Base-by-base conservation (phyloP, 352 stramenopile genomes). In the Thalassiosira hispida region DNA sequence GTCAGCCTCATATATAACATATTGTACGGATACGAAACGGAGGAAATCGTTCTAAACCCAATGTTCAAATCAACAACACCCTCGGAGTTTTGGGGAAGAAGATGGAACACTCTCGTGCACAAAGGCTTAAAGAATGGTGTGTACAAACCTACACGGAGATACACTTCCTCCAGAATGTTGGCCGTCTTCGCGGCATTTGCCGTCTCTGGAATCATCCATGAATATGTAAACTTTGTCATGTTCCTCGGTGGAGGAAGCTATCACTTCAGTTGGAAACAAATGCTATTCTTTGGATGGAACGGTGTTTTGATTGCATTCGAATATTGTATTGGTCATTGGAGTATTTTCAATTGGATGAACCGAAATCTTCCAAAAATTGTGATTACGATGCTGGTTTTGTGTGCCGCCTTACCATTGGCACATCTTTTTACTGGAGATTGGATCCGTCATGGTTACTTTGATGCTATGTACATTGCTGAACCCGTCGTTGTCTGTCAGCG, bases 231-330 rank as follows among this genome's bases (percentile, higher is more conserved):
- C n/a, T n/a, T n/a, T n/a, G n/a, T n/a, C n/a, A n/a, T n/a, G n/a
- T n/a, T n/a, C n/a, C n/a, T n/a, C n/a, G n/a, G n/a, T n/a, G n/a
- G n/a, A n/a, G n/a, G n/a, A n/a, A n/a, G n/a, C n/a, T n/a, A n/a
- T n/a, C n/a, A n/a, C n/a, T n/a, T n/a, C n/a, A n/a, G n/a, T n/a
- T n/a, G n/a, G n/a, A n/a, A n/a, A n/a, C n/a, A n/a, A n/a, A n/a
- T n/a, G n/a, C n/a, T 81, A 2, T 93, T 93, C 78, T 92, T 93
- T 51, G 7, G 85, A 14, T 93, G 85, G 85, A 90, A 93, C 68
- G 81, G 83, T 23, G 25, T 79, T 18, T 53, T 91, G 14, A 84
- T 93, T 22, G 62, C 35, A n/a, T 33, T 85, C 7, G 88, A 93
- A 63, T 72, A 87, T 59, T 33, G 47, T 0, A 62, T 90, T n/a